Conservation (phyloP, 768 basidiomycete genomes). For the Hydnum rufescens region DNA sequence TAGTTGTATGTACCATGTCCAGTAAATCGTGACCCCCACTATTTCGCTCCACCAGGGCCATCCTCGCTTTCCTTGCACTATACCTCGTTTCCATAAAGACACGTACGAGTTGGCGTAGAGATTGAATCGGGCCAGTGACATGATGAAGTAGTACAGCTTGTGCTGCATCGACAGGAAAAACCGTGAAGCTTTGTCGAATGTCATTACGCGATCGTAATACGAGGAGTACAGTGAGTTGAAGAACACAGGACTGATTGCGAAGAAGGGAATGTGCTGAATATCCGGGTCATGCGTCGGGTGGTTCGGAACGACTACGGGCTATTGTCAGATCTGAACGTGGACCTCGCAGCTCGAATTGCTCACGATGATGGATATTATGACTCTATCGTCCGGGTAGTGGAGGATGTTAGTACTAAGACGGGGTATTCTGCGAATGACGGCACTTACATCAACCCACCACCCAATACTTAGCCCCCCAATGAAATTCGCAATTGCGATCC, state of each 20-base stretch:
- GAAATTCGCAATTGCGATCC: constrained; percentile 63
- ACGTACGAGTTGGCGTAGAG: constrained; percentile 75
- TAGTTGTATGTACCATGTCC: constrained; percentile 65
- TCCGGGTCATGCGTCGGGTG: constrained; percentile 77
- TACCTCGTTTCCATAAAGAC: constrained; percentile 47
- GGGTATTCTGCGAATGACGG: neutral
- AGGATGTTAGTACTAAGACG: neutral
- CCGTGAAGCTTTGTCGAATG: constrained; percentile 49
- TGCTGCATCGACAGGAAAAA: constrained; percentile 63
- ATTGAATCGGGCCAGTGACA: constrained; percentile 86
- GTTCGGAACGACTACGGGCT: constrained; percentile 68
- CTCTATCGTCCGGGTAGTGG: constrained; percentile 15
- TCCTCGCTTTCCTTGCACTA: constrained; percentile 31
- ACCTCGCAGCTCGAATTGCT: too few relatives aligned
- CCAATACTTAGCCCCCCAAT: constrained; percentile 86
- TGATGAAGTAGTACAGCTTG: constrained; percentile 77
- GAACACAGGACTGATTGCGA: constrained; percentile 81
- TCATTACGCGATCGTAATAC: constrained; percentile 79
- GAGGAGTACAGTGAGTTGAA: constrained; percentile 77
- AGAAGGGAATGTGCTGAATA: constrained; percentile 59
- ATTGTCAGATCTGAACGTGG: constrained; percentile 6
- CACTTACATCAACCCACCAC: constrained; percentile 95
- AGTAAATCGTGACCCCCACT: constrained; percentile 58
- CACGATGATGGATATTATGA: constrained; percentile 91
- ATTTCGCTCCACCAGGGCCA: constrained; percentile 73